Evolutionary conservation across 306 rosid species (phyloP), one percentile per base, ranked within the genome.

Genomic region (Ochetophila trinervis): DNA sequence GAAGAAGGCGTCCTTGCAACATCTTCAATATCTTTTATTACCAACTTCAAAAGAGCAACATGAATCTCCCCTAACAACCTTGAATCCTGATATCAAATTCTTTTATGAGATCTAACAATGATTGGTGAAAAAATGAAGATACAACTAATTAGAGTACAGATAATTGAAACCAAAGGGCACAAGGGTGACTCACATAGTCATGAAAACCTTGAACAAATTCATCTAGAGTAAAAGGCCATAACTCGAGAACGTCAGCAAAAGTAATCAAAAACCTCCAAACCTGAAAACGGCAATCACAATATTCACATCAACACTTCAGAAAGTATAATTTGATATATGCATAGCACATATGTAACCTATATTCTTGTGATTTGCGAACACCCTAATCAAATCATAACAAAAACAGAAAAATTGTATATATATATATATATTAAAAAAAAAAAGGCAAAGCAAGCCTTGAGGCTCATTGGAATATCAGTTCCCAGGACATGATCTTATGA

Each of bases 161-260:
- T 27, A 69, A 63, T 66, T 68, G 49, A 69, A 70, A 67, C 65
- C 35, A 60, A 65, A 72, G 23, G 63, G 32, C 74, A 40, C 53
- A 15, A 22, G 30, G 65, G 62, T 17, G 59, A 81, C 97, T 87
- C 77, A 93, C 99, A 80, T 81, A 88, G 78, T 93, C 99, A 76
- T 93, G 96, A 80, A 93, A 88, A 56, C 91, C 90, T 82, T 93
- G 99, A 67, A 93, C 73, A 81, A 93, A 93, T 73, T 93, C 99
- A 70, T 93, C 99, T 23, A 90, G 88, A 49, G 99, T 93, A 76
- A 93, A 93, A 12, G 99, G 95, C 99, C 99, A 93, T 57, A 93
- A 71, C 81, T 83, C 90, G 50, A 93, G 96, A 82, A 88, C 86
- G 68, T 94, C 99, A 60, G 95, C 87, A 74, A 94, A 94, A 23